Evolutionary conservation across 2,329 filamentous ascomycete genomes (phyloP).

Genomic region (Sarocladiaceae sp.): DNA sequence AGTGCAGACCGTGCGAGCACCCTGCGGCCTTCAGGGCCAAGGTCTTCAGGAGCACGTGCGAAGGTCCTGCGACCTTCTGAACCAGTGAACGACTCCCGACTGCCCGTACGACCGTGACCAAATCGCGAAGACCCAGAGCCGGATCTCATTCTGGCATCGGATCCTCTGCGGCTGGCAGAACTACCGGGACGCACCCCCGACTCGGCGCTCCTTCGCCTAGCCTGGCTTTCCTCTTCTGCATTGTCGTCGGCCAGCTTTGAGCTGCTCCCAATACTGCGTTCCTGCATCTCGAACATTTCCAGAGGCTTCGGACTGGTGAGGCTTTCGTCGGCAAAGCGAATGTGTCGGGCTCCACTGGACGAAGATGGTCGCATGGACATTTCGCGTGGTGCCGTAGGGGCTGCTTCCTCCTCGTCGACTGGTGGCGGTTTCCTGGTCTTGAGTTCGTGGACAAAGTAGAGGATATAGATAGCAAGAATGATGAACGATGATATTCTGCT

Average conservation of each 20-base stretch:
- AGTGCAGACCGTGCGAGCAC: constrained; percentile 15
- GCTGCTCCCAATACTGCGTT: neutral
- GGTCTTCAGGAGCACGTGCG: neutral
- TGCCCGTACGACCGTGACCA: neutral
- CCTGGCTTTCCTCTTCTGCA: constrained; percentile 4
- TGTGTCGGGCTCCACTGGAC: neutral
- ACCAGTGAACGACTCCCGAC: constrained; percentile 8
- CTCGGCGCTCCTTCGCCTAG: neutral
- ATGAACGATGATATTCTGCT: constrained; percentile 76
- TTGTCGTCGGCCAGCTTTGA: constrained; percentile 3
- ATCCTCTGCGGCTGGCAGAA: neutral
- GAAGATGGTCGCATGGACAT: neutral
- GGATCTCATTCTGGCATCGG: neutral
- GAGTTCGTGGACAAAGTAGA: constrained; percentile 74
- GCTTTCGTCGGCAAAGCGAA: constrained; percentile 24
- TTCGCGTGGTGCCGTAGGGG: neutral
- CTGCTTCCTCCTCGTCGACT: constrained; percentile 53
- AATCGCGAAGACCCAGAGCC: constrained; percentile 3
- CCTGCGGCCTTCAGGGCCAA: neutral
- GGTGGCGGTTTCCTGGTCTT: constrained; percentile 69
- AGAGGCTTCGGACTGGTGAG: neutral
- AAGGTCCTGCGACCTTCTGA: constrained; percentile 2
- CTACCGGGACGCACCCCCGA: constrained; percentile 8
- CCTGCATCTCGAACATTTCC: constrained; percentile 11
- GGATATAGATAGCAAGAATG: constrained; percentile 65